Conservation (phyloP, 2,329 filamentous ascomycete genomes). For the Byssoonygena ceratinophila region DNA sequence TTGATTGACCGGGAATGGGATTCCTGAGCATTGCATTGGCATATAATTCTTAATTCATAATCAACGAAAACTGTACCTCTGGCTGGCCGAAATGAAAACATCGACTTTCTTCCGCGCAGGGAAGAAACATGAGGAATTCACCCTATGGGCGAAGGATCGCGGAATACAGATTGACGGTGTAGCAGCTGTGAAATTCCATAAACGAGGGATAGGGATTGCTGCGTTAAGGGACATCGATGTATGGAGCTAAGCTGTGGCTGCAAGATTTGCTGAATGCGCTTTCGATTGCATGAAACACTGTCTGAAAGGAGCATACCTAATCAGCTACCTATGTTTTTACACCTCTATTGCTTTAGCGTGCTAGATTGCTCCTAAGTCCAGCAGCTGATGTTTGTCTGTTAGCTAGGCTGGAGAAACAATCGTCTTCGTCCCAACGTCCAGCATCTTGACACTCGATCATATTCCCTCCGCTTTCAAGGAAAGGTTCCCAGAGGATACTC, state of each 20-base stretch:
- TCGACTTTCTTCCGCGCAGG: slow-evolving; percentile 19
- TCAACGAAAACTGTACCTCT: background rate
- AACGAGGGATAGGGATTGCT: slow-evolving; percentile 67
- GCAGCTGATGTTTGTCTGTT: slow-evolving; percentile 8
- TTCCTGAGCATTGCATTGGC: background rate
- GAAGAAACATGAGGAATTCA: slow-evolving; percentile 43
- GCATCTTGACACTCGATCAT: slow-evolving; percentile 55
- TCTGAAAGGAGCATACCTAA: too few species aligned
- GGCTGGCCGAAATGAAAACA: background rate
- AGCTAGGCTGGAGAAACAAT: slow-evolving; percentile 49
- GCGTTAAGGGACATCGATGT: slow-evolving; percentile 58
- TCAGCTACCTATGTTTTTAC: too few species aligned
- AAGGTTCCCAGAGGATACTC: slow-evolving; percentile 45
- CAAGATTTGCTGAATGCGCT: too few species aligned
- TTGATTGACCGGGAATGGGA: background rate
- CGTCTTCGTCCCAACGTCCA: slow-evolving; percentile 52
- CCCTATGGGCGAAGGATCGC: slow-evolving; percentile 55
- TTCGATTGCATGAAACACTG: too few species aligned
- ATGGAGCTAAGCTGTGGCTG: too few species aligned
- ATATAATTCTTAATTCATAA: background rate
- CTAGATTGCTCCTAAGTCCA: too few species aligned
- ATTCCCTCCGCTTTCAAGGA: slow-evolving; percentile 46
- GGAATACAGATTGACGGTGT: slow-evolving; percentile 61
- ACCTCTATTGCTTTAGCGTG: too few species aligned
- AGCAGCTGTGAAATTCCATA: slow-evolving; percentile 54